Evolutionary conservation across 2,329 filamentous ascomycete species (phyloP).

Genomic region (Chaetomium strumarium): DNA sequence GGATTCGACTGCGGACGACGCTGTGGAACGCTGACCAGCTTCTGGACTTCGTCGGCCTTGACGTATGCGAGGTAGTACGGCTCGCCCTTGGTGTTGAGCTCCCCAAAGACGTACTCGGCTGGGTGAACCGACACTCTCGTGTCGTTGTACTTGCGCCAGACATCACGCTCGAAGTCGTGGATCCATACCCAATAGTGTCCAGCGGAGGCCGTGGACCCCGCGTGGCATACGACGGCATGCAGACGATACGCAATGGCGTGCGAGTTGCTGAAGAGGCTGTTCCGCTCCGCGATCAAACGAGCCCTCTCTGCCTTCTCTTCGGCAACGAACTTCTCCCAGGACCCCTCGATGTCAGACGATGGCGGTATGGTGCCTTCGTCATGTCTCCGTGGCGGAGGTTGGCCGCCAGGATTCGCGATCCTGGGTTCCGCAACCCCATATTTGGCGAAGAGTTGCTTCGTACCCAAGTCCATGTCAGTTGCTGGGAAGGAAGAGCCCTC

Average conservation of each 20-base stretch:
- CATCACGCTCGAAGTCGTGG: conserved; percentile 70
- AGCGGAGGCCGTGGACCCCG: conserved; percentile 57
- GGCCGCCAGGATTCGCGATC: background rate
- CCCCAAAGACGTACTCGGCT: conserved; percentile 66
- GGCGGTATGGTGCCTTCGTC: background rate
- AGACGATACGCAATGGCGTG: conserved; percentile 69
- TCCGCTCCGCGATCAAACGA: conserved; percentile 31
- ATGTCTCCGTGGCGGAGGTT: background rate
- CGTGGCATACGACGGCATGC: conserved; percentile 90
- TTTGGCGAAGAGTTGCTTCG: conserved; percentile 6
- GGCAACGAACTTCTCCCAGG: conserved; percentile 32
- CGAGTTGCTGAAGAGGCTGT: conserved; percentile 56
- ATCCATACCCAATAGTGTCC: conserved; percentile 99
- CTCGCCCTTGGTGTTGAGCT: conserved; percentile 63
- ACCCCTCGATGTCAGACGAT: conserved; percentile 31
- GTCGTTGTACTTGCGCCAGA: conserved; percentile 96
- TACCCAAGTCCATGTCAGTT: background rate
- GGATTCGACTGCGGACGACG: conserved; percentile 2
- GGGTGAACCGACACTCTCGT: conserved; percentile 65
- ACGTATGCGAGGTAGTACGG: conserved; percentile 44
- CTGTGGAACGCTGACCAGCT: conserved; percentile 27
- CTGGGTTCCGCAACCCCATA: conserved; percentile 4
- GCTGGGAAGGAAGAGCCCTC: background rate
- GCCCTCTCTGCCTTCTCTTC: conserved; percentile 28
- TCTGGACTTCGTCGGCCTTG: conserved; percentile 25